Percentiles rank a stretch among this genome's conserved stretches.
Evolutionary conservation across 768 basidiomycete species (phyloP).

Genomic region (Trametes coccinea): DNA sequence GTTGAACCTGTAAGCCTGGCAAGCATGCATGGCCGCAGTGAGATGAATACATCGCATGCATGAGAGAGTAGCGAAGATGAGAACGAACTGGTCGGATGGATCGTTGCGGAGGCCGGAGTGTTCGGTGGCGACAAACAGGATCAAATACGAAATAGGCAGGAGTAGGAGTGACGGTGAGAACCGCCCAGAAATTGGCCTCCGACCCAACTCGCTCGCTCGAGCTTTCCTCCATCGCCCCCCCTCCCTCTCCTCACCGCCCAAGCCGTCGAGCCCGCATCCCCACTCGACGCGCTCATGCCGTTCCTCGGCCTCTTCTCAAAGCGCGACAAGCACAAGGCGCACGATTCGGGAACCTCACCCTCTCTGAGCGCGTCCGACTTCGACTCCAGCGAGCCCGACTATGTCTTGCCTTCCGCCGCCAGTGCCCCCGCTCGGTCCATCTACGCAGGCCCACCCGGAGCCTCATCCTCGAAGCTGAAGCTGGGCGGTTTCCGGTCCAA

Average conservation of each 20-base stretch:
- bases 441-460: constrained; percentile 19
- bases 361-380: constrained; percentile 22
- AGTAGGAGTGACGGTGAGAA: constrained; percentile 2
- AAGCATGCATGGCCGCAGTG: no score
- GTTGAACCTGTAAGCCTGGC: no score
- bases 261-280: constrained; percentile 7
- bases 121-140: constrained; percentile 18
- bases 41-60: no score
- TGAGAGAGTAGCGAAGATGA: no score
- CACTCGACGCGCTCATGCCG: constrained; percentile 27
- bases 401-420: constrained; percentile 15
- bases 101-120: constrained; percentile 6
- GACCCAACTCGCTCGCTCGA: no score
- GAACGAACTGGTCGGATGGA: not conserved
- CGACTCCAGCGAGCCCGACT: constrained; percentile 22
- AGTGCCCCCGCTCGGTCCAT: constrained; percentile 11
- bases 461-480: constrained; percentile 46
- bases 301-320: constrained; percentile 32
- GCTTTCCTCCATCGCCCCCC: constrained; percentile 13
- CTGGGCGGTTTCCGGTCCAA: constrained; percentile 41
- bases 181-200: constrained; percentile 17
- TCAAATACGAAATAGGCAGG: constrained; percentile 19
- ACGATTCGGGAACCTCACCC: constrained; percentile 10
- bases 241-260: constrained; percentile 6
- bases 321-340: constrained; percentile 30